These are phyloP conservation scores for Rhododendron molle DNA, from an alignment of 148 eudicot species.

Conservation along the genomic window DNA sequence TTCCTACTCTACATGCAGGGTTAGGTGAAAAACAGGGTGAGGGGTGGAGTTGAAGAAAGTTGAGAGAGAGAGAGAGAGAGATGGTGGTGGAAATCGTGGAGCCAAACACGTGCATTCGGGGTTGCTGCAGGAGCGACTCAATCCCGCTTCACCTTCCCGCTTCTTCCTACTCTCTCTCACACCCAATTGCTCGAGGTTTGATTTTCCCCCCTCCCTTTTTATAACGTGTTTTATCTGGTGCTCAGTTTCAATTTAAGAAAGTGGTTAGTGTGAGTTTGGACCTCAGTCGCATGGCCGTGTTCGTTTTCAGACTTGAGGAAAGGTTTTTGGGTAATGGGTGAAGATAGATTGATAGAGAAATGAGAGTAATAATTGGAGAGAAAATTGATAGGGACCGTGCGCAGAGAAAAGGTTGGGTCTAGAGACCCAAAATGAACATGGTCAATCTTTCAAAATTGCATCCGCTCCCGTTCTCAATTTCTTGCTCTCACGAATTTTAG, in stretches of 20 bases:
- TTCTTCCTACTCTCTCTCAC: conserved; percentile 52
- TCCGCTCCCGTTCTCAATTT: background rate
- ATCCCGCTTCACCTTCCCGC: conserved; percentile 85
- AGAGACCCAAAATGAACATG: too few species aligned
- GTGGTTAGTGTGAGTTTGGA: background rate
- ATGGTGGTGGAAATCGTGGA: conserved; percentile 53
- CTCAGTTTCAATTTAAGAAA: background rate
- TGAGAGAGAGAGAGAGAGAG: conserved; percentile 2
- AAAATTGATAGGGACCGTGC: too few species aligned
- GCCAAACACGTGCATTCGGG: conserved; percentile 83
- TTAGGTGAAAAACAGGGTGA: background rate
- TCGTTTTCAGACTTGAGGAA: too few species aligned
- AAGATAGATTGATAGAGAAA: fast-evolving
- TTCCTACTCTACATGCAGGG: background rate
- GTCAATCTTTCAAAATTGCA: background rate
- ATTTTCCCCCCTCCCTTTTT: background rate
- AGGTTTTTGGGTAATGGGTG: too few species aligned
- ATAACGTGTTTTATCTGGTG: background rate
- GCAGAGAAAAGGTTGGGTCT: too few species aligned
- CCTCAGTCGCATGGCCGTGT: background rate
- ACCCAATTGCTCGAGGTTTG: conserved; percentile 79
- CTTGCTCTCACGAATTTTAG: background rate
- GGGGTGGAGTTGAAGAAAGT: background rate
- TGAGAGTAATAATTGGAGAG: too few species aligned
- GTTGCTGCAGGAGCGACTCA: conserved; percentile 75